Percentiles rank a stretch among this genome's conserved stretches.
These are phyloP conservation scores for Neurospora crassa DNA, from an alignment of 2,329 filamentous ascomycete species.

Conservation along the genomic window DNA sequence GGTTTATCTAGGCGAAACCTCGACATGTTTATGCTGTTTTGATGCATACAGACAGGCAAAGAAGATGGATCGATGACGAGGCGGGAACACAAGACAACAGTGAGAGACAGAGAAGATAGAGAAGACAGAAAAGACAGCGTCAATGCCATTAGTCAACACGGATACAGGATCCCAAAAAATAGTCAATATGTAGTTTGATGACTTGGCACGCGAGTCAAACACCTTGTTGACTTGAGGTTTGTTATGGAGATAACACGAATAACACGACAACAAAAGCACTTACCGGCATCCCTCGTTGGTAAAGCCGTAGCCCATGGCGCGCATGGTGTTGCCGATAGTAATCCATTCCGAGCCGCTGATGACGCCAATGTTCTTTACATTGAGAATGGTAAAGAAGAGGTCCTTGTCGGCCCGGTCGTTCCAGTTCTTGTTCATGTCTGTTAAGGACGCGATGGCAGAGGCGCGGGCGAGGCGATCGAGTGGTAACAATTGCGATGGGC, in stretches of 20 bases:
- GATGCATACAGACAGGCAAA: neutral
- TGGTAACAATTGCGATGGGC: constrained; percentile 12
- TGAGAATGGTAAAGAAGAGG: constrained; percentile 53
- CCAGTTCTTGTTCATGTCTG: constrained; percentile 50
- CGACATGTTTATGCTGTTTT: neutral
- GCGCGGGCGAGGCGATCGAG: constrained; percentile 3
- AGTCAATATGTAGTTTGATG: neutral
- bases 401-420: constrained; percentile 53
- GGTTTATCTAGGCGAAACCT: neutral
- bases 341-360: constrained; percentile 55
- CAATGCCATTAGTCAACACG: neutral
- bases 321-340: constrained; percentile 52
- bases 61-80: neutral
- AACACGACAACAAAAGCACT: constrained; percentile 22
- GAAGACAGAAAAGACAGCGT: neutral
- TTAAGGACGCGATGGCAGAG: neutral
- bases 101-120: neutral
- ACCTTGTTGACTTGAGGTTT: neutral
- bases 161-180: neutral
- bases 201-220: neutral
- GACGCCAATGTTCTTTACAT: constrained; percentile 53
- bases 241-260: neutral
- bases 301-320: constrained; percentile 49
- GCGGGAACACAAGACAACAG: neutral
- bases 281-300: constrained; percentile 57